Percentiles rank a stretch among this genome's conserved stretches.
Evolutionary conservation across 139 green algal species (phyloP).

Genomic region (Closterium sp.): DNA sequence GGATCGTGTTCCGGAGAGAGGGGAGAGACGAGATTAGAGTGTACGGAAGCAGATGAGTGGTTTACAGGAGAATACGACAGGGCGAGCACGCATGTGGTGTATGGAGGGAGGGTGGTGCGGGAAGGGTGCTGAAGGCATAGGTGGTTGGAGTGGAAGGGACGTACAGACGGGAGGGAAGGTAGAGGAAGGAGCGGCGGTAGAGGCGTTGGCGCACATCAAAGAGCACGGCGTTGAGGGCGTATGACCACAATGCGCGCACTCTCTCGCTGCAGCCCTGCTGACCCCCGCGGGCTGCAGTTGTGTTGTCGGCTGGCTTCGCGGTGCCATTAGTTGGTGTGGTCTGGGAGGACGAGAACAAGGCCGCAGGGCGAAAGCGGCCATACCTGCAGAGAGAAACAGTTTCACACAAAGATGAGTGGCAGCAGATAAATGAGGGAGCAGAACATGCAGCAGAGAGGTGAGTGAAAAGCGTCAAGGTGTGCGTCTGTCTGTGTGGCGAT

Average conservation of each 20-base stretch:
- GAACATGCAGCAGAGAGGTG: neutral
- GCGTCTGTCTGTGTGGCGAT: neutral
- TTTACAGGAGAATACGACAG: no score
- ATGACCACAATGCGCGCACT: neutral
- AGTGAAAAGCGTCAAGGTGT: neutral
- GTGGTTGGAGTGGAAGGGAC: neutral
- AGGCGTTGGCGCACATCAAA: neutral
- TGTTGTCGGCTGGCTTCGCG: neutral
- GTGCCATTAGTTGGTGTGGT: neutral
- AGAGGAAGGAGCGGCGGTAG: neutral
- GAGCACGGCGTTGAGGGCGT: neutral
- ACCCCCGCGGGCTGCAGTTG: no score
- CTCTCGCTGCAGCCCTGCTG: neutral
- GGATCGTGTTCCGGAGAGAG: neutral
- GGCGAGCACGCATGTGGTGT: no score
- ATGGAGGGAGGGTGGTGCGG: neutral
- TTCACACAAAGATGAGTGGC: neutral
- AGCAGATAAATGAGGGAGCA: neutral
- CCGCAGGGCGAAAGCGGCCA: neutral
- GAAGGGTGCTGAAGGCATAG: neutral
- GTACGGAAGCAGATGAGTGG: neutral
- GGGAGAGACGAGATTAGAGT: neutral
- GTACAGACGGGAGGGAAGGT: neutral
- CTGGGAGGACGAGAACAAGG: neutral
- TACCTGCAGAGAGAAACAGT: neutral